phyloP scores from a whole-genome alignment of 2,329 filamentous ascomycete genomes.

The Dactylonectria macrodidyma region DNA sequence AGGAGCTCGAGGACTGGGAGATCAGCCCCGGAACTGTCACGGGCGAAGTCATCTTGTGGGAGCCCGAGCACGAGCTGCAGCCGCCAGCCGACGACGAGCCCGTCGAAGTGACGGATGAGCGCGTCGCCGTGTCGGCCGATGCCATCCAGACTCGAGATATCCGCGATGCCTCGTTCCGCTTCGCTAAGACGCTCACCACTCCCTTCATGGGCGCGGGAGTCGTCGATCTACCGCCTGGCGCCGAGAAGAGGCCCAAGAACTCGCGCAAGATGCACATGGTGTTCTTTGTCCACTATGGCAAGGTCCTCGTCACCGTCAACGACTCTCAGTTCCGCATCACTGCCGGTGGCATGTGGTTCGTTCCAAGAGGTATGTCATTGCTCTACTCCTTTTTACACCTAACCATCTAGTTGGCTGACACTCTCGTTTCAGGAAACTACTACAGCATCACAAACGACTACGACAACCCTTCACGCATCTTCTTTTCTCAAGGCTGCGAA shows the following conservation, averaged over 20 bases:
- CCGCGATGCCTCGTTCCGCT: conserved; percentile 81
- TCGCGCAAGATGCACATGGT: conserved; percentile 96
- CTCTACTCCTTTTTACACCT: conserved; percentile 15
- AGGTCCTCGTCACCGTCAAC: conserved; percentile 84
- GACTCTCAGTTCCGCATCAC: conserved; percentile 85
- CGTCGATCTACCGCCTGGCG: conserved; percentile 87
- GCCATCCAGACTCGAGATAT: conserved; percentile 73
- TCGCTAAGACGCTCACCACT: conserved; percentile 87
- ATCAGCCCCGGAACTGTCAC: conserved; percentile 73
- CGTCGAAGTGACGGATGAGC: conserved; percentile 67
- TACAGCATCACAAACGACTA: conserved; percentile 92
- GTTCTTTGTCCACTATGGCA: conserved; percentile 90
- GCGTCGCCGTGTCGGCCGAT: conserved; percentile 69
- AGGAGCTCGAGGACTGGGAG: conserved; percentile 80
- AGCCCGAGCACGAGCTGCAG: conserved; percentile 68
- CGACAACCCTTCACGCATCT: conserved; percentile 80
- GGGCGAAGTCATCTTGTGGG: conserved; percentile 76
- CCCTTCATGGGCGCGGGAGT: conserved; percentile 92
- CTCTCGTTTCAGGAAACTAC: conserved; percentile 80
- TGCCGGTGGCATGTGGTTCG: conserved; percentile 92
- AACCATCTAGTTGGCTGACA: conserved; percentile 22
- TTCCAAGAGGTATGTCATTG: conserved; percentile 84
- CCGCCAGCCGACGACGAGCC: conserved; percentile 70
- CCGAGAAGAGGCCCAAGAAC: conserved; percentile 92
- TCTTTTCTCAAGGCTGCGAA: conserved; percentile 92